phyloP scores from a whole-genome alignment of 225 moss, liverwort and hornwort species.

The Anthoceros angustus region DNA sequence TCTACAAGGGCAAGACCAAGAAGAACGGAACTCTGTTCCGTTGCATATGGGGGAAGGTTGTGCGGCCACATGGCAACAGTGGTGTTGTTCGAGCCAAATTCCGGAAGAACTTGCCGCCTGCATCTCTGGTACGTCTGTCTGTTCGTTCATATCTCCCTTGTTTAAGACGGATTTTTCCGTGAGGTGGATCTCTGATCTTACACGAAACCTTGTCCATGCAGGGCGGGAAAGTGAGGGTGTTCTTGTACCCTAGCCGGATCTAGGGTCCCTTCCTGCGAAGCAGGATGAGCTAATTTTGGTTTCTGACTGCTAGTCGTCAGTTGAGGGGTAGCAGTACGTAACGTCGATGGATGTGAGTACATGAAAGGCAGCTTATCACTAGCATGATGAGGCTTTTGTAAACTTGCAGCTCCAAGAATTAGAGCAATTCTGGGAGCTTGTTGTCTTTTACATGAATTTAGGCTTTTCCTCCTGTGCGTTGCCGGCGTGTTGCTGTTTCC shows the following conservation, averaged over 20 bases:
- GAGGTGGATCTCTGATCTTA: neutral
- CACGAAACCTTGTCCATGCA: no score
- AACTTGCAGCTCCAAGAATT: no score
- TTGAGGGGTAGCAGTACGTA: no score
- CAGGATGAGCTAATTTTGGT: no score
- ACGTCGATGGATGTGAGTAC: no score
- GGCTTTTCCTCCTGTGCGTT: no score
- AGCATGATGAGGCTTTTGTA: no score
- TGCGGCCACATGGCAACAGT: slow-evolving; percentile 64
- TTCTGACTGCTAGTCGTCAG: no score
- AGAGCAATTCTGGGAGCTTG: no score
- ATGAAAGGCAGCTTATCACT: no score
- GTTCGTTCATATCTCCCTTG: neutral
- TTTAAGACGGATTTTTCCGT: neutral
- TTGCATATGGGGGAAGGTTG: slow-evolving; percentile 80
- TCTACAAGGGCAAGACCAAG: slow-evolving; percentile 82
- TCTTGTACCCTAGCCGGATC: slow-evolving; percentile 71
- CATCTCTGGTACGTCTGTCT: slow-evolving; percentile 36
- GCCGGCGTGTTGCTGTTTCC: no score
- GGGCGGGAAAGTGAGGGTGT: slow-evolving; percentile 73
- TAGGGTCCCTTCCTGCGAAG: slow-evolving; percentile 7
- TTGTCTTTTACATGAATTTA: no score
- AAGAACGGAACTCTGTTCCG: slow-evolving; percentile 67
- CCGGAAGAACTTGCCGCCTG: slow-evolving; percentile 66
- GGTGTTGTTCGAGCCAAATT: slow-evolving; percentile 75